Percentiles rank a stretch among this genome's conserved stretches.
Evolutionary conservation across 179 eudicot genomes (phyloP).

Genomic region (Spergularia azorica): DNA sequence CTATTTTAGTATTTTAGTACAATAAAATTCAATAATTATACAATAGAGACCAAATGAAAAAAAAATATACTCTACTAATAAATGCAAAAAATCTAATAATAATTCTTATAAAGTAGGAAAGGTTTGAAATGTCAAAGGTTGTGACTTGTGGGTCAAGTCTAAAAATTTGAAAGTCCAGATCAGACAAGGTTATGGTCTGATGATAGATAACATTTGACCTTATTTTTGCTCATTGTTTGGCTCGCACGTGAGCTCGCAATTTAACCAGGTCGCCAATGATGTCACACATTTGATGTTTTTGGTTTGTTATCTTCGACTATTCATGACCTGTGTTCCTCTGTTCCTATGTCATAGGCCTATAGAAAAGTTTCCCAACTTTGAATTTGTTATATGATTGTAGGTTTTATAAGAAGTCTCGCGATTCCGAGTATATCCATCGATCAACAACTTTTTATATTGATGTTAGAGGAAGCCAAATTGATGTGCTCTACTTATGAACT

Average conservation of each 20-base stretch:
- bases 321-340: too few relatives aligned
- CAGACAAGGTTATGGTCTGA: conserved; percentile 6
- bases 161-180: conserved; percentile 16
- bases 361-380: too few relatives aligned
- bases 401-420: too few relatives aligned
- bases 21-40: neutral
- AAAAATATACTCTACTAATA: neutral
- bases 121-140: conserved; percentile 16
- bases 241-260: conserved; percentile 28
- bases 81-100: neutral
- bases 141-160: conserved; percentile 25
- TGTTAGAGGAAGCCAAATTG: too few relatives aligned
- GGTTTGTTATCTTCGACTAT: too few relatives aligned
- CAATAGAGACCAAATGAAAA: neutral
- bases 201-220: conserved; percentile 13
- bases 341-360: too few relatives aligned
- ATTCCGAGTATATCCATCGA: too few relatives aligned
- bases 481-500: too few relatives aligned
- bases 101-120: neutral
- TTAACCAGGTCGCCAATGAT: neutral
- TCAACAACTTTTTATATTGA: too few relatives aligned
- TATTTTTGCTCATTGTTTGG: neutral
- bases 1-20: neutral
- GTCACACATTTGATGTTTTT: too few relatives aligned
- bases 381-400: too few relatives aligned